A percentile compares a stretch with the other conserved stretches of the same genome.
Evolutionary conservation across 306 rosid species (phyloP).

Genomic region (Canavalia gladiata): DNA sequence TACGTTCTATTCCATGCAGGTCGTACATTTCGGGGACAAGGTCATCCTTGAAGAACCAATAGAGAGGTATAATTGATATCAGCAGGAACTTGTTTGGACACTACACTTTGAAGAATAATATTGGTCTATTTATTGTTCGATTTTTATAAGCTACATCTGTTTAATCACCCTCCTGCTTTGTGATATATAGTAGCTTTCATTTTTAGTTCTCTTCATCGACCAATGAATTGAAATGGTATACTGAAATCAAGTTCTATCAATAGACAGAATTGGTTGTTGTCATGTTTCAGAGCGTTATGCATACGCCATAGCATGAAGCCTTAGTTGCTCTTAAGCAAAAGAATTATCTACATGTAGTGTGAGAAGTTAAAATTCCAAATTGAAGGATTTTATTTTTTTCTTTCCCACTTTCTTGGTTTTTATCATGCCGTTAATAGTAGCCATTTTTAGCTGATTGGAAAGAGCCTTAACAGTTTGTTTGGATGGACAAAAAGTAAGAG

Average conservation of each 20-base stretch:
- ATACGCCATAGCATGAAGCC: not conserved
- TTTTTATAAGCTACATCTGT: slow-evolving; percentile 21
- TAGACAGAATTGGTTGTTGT: slow-evolving; percentile 25
- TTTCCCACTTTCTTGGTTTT: not conserved
- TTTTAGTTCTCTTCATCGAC: slow-evolving; percentile 29
- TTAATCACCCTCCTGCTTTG: slow-evolving; percentile 14
- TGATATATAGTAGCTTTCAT: not conserved
- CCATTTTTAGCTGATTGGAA: slow-evolving; percentile 7
- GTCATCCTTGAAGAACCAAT: slow-evolving; percentile 89
- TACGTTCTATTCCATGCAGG: slow-evolving; percentile 56
- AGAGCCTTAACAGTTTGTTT: slow-evolving; percentile 8
- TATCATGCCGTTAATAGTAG: slow-evolving; percentile 8
- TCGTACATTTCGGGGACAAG: slow-evolving; percentile 82
- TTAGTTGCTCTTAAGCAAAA: slow-evolving; percentile 29
- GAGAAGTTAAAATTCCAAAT: slow-evolving; percentile 13
- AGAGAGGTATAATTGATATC: slow-evolving; percentile 72
- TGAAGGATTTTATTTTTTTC: not conserved
- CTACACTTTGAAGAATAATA: slow-evolving; percentile 30
- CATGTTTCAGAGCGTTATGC: slow-evolving; percentile 12
- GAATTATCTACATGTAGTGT: not conserved
- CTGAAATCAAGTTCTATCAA: slow-evolving; percentile 13
- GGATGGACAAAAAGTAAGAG: not conserved
- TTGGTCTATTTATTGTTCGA: slow-evolving; percentile 15
- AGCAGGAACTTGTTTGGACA: slow-evolving; percentile 38
- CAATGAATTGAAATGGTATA: slow-evolving; percentile 4